phyloP scores from a whole-genome alignment of 2,329 filamentous ascomycete species.

The Aspergillus sp. region DNA sequence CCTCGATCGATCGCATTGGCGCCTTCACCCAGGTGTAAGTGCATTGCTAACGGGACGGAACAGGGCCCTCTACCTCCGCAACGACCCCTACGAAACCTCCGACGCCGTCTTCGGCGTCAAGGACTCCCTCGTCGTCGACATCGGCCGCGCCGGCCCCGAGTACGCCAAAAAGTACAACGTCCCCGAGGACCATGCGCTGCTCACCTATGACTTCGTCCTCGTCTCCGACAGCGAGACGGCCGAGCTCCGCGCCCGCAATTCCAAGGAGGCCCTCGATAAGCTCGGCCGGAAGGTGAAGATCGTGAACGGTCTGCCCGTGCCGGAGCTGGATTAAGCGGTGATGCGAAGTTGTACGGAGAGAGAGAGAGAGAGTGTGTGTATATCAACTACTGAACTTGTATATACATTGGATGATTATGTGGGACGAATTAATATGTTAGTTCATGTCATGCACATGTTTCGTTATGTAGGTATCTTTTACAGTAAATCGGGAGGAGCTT shows the following conservation, averaged over 20 bases:
- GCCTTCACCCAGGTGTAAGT: not conserved
- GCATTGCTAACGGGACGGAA: not conserved
- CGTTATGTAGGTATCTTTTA: not conserved
- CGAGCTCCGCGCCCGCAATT: conserved; percentile 64
- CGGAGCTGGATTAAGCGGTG: conserved; percentile 57
- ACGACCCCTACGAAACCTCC: conserved; percentile 77
- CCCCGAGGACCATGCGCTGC: conserved; percentile 60
- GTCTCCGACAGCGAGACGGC: conserved; percentile 69
- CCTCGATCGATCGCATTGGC: not conserved
- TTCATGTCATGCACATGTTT: not conserved
- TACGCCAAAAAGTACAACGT: conserved; percentile 63
- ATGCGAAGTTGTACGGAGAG: too few relatives aligned
- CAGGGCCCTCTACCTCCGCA: conserved; percentile 73
- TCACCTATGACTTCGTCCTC: conserved; percentile 76
- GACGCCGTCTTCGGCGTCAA: conserved; percentile 89
- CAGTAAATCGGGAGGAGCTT: too few relatives aligned
- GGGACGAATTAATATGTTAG: not conserved
- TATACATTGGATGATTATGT: conserved; percentile 8
- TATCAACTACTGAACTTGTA: conserved; percentile 7
- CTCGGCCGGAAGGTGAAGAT: conserved; percentile 70
- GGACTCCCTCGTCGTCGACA: conserved; percentile 70
- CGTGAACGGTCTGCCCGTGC: conserved; percentile 73
- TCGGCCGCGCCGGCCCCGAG: conserved; percentile 52
- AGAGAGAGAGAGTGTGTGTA: too few relatives aligned
- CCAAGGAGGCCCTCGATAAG: conserved; percentile 64